These are phyloP conservation scores for Dysphania ambrosioides DNA, from an alignment of 148 eudicot genomes.

Conservation along the genomic window DNA sequence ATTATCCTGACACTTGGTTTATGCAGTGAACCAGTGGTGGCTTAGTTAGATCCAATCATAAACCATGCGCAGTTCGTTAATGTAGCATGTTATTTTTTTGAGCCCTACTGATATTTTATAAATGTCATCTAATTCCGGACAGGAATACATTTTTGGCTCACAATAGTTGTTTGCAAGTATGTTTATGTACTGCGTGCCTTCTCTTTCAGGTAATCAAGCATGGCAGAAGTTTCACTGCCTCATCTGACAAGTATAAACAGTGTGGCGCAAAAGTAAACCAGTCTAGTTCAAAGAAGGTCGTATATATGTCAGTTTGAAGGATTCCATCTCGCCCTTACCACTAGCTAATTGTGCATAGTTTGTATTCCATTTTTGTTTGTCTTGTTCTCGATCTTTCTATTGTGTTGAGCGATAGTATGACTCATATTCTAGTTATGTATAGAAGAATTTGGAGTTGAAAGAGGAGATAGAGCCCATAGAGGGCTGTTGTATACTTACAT, in stretches of 20 bases:
- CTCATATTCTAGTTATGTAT: constrained; percentile 1
- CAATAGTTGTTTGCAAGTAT: background rate
- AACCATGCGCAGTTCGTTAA: no score
- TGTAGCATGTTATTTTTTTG: no score
- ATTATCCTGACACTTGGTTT: no score
- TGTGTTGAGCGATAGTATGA: constrained; percentile 2
- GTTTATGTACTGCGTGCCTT: background rate
- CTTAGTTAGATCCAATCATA: no score
- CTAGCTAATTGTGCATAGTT: constrained; percentile 12
- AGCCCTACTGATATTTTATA: background rate
- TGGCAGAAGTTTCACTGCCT: background rate
- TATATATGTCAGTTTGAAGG: constrained; percentile 4
- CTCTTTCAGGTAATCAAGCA: constrained; percentile 15
- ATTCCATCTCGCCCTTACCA: background rate
- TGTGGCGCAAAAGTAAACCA: background rate
- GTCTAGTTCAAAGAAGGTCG: background rate
- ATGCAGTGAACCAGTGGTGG: no score
- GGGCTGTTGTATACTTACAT: constrained; percentile 6
- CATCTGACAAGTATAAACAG: background rate
- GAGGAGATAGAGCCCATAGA: constrained; percentile 10
- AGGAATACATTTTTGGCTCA: background rate
- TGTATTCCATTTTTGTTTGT: background rate
- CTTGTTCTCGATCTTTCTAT: background rate
- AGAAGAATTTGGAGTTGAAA: constrained; percentile 16
- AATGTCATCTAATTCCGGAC: background rate